A percentile compares a stretch with the other conserved stretches of the same genome.
Conservation (phyloP, 2,329 filamentous ascomycete species). For the Exophiala sp. region DNA sequence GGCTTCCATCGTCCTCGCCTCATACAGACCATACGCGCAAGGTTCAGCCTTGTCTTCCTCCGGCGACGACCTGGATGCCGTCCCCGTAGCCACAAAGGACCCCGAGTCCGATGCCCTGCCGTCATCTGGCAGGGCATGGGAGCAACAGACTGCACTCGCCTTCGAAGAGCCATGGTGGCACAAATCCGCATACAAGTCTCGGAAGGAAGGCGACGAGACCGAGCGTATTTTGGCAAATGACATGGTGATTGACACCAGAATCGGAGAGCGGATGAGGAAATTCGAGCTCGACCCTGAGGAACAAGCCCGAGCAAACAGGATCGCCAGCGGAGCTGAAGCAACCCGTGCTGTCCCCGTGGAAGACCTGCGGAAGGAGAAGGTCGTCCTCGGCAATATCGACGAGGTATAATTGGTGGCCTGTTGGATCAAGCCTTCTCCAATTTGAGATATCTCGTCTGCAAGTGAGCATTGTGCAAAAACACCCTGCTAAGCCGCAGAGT, state of each 20-base stretch:
- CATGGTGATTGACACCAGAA: slow-evolving; percentile 71
- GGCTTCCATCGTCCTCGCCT: slow-evolving; percentile 71
- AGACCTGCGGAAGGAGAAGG: slow-evolving; percentile 39
- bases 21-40: slow-evolving; percentile 40
- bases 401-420: not conserved
- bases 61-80: slow-evolving; percentile 20
- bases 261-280: slow-evolving; percentile 73
- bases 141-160: slow-evolving; percentile 63
- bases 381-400: slow-evolving; percentile 37
- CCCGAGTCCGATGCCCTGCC: slow-evolving; percentile 48
- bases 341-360: slow-evolving; percentile 42
- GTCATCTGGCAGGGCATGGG: slow-evolving; percentile 40
- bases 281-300: slow-evolving; percentile 69
- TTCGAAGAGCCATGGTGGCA: slow-evolving; percentile 79
- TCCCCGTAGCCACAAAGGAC: slow-evolving; percentile 36
- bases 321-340: slow-evolving; percentile 64
- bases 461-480: not conserved
- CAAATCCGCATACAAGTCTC: slow-evolving; percentile 66
- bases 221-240: slow-evolving; percentile 74
- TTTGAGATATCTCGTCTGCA: not conserved
- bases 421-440: not conserved
- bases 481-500: not conserved
- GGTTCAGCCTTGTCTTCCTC: slow-evolving; percentile 26
- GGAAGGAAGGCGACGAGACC: slow-evolving; percentile 48
- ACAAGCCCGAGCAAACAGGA: slow-evolving; percentile 61